Evolutionary conservation across 306 rosid species (phyloP), one percentile per base, ranked within the genome.

Genomic region (Crotalaria pallida): DNA sequence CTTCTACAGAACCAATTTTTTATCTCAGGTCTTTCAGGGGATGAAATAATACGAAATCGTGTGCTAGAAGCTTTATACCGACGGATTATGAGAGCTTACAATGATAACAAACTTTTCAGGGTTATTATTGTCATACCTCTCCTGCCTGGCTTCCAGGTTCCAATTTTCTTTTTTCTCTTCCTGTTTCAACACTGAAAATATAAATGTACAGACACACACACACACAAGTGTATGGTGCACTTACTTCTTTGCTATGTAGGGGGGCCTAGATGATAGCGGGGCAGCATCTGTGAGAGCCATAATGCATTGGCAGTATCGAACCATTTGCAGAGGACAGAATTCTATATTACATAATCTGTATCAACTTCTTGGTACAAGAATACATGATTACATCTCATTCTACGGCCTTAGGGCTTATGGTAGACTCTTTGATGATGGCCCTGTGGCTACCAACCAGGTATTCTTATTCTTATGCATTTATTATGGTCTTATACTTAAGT

Each of bases 221-320:
- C n/a, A n/a, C n/a, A n/a, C n/a, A n/a, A n/a, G 31, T 76, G 40
- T 48, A 41, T 47, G 41, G 60, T 65, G 50, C 44, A 53, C 73
- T 87, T 62, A 84, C 55, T 65, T 77, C 47, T 27, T 2, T 56
- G 58, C 67, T 49, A 69, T 80, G 60, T 84, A 94, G 97, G 99
- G 99, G n/a, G 99, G 97, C 17, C 67, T 95, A 73, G 99, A 95
- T 84, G 99, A 95, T 73, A 81, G 87, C 38, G 97, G 99, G 15
- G 99, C 99, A 44, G 99, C 99, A 77, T 89, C 99, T 38, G 96
- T 95, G 67, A 95, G 97, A 89, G 97, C 99, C 66, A 92, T 95
- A 77, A 86, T 95, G 96, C 97, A 95, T 66, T 95, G 97, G 92
- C 99, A 95, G 81, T 87, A 91, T 77, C 95, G 96, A 83, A 91